Conservation (phyloP, 306 rosid genomes). For the Vigna radiata region DNA sequence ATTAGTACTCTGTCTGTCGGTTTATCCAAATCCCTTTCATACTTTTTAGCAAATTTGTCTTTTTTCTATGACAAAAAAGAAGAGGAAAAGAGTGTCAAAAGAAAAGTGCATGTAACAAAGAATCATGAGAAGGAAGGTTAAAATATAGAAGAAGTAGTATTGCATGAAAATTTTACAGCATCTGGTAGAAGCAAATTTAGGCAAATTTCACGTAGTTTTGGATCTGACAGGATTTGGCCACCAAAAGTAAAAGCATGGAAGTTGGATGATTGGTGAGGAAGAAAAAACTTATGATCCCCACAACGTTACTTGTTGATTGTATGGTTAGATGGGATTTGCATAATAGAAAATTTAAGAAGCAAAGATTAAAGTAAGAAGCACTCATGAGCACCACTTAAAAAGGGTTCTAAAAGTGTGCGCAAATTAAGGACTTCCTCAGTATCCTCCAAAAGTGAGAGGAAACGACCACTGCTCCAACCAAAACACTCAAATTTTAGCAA, state of each 20-base stretch:
- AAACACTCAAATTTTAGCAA: conserved; percentile 39
- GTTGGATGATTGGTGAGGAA: conserved; percentile 26
- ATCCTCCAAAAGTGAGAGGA: conserved; percentile 46
- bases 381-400: conserved; percentile 57
- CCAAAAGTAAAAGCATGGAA: conserved; percentile 35
- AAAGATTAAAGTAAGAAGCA: conserved; percentile 45
- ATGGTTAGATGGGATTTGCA: conserved; percentile 46
- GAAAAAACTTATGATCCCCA: not conserved
- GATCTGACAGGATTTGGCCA: conserved; percentile 28
- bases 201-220: not conserved
- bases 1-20: not conserved
- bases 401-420: conserved; percentile 56
- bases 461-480: conserved; percentile 42
- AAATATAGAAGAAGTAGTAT: not conserved
- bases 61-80: not conserved
- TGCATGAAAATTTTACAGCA: not conserved
- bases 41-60: not conserved
- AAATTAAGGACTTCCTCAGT: conserved; percentile 67
- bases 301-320: conserved; percentile 45
- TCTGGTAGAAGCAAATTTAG: not conserved
- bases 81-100: not conserved
- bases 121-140: not conserved
- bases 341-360: conserved; percentile 35
- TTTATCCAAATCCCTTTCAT: not conserved
- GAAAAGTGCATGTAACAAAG: not conserved